These are phyloP conservation scores for Narthecium ossifragum DNA, from an alignment of 106 monocot genomes.

Conservation along the genomic window DNA sequence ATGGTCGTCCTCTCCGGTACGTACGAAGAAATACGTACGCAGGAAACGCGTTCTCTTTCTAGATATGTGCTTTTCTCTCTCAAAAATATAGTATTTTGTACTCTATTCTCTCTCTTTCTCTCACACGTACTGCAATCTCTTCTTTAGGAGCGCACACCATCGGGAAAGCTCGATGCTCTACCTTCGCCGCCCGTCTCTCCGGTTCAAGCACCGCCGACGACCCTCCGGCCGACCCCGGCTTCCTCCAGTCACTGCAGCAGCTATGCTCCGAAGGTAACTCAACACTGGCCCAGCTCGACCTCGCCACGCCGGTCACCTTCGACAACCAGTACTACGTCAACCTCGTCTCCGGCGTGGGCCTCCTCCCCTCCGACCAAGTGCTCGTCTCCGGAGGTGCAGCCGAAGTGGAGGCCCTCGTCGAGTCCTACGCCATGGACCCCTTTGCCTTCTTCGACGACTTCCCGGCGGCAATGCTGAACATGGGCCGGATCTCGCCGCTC, in stretches of 20 bases:
- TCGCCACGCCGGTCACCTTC: slow-evolving; percentile 64
- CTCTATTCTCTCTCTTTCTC: neutral
- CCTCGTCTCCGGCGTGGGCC: slow-evolving; percentile 63
- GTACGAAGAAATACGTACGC: neutral
- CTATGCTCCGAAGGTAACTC: slow-evolving; percentile 51
- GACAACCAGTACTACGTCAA: slow-evolving; percentile 96
- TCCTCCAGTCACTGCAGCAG: slow-evolving; percentile 68
- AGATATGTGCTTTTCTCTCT: neutral
- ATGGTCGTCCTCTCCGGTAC: slow-evolving; percentile 85
- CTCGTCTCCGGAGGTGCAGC: slow-evolving; percentile 20
- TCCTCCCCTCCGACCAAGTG: slow-evolving; percentile 67
- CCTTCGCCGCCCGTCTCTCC: slow-evolving; percentile 59
- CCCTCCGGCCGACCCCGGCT: slow-evolving; percentile 20
- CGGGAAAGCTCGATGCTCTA: slow-evolving; percentile 69
- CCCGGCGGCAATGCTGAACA: slow-evolving; percentile 57
- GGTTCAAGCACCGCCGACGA: neutral
- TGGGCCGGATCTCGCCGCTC: slow-evolving; percentile 53
- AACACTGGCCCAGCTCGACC: slow-evolving; percentile 57
- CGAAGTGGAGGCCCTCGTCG: slow-evolving; percentile 28
- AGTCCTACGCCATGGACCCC: slow-evolving; percentile 42
- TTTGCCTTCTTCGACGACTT: slow-evolving; percentile 70
- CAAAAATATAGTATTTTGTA: neutral
- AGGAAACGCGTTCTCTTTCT: neutral
- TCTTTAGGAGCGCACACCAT: slow-evolving; percentile 80
- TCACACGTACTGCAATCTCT: too few relatives aligned